Conservation (phyloP, 192 early-diverging fungal species). For the Podila verticillata region DNA sequence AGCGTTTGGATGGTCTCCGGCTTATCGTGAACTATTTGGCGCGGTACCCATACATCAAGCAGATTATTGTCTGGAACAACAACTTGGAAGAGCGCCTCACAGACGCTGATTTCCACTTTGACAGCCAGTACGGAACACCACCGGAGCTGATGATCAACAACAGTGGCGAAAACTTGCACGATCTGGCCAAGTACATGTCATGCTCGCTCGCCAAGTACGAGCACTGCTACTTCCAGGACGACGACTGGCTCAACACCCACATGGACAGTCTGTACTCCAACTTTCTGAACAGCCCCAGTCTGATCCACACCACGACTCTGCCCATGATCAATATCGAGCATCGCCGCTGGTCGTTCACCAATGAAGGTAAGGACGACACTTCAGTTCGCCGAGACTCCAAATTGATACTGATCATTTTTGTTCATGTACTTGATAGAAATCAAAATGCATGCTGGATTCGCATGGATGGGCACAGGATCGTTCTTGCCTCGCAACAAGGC, state of each 20-base stretch:
- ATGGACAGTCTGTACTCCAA: constrained; percentile 68
- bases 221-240: constrained; percentile 69
- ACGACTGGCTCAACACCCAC: constrained; percentile 62
- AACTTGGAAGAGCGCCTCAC: constrained; percentile 43
- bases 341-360: constrained; percentile 63
- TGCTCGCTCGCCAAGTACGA: constrained; percentile 61
- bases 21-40: constrained; percentile 55
- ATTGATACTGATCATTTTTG: no score
- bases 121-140: constrained; percentile 17
- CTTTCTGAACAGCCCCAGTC: constrained; percentile 58
- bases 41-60: constrained; percentile 63
- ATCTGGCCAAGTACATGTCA: constrained; percentile 62
- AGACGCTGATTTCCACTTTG: constrained; percentile 32
- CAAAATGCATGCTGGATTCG: constrained; percentile 64
- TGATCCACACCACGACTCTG: constrained; percentile 64
- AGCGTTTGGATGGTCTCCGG: constrained; percentile 48
- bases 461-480: constrained; percentile 63
- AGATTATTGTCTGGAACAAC: constrained; percentile 65
- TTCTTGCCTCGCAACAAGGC: constrained; percentile 59
- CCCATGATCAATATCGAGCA: constrained; percentile 60
- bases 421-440: constrained; percentile 22
- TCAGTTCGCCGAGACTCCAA: no score
- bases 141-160: constrained; percentile 56
- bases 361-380: constrained; percentile 44
- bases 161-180: constrained; percentile 59